Evolutionary conservation across 805 yeast genomes (phyloP), one percentile per base, ranked within the genome.

Genomic region (Schizosaccharomyces japonicus): DNA sequence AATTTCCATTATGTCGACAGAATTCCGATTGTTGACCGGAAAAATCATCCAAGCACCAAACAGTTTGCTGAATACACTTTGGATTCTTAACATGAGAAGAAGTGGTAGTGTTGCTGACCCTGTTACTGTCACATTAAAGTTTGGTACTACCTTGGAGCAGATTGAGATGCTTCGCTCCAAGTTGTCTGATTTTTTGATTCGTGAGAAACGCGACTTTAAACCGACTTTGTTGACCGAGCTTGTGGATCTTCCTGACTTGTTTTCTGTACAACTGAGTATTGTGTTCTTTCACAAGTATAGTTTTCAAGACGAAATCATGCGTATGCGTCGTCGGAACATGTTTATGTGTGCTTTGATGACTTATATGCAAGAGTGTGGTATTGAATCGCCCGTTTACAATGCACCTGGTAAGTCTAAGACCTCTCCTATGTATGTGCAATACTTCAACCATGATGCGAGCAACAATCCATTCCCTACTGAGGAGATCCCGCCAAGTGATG

Each of bases 71-170:
- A 63, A 62, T 51, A 51, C 60, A 3, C 54, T 57, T 17, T 64
- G 62, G 57, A 58, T 65, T 34, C 63, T 61, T 48, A 64, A 64
- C 49, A 48, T 61, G 31, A 56, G 59, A 15, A 56, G 68, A 19
- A 60, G 68, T 8, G 60, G 60, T 2, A 39, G 44, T 5, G 39
- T 49, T 45, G 36, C 49, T 21, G 52, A 53, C 29, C 42, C 28
- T 13, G 31, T 53, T 11, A 21, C 51, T 10, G 34, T 53, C 6
- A 57, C 58, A 2, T 54, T 57, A 53, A 54, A 54, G 27, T 50
- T 56, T 11, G 50, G 49, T 8, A 64, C 67, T 2, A 56, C 62
- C 1, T 39, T 52, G 8, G 64, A 58, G 45, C 61, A 63, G 33
- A 50, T 65, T 8, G 63, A 57, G 15, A 55, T 49, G 45, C 54